Conservation (phyloP, 345 rosid genomes). For the Rhizophora mangle region DNA sequence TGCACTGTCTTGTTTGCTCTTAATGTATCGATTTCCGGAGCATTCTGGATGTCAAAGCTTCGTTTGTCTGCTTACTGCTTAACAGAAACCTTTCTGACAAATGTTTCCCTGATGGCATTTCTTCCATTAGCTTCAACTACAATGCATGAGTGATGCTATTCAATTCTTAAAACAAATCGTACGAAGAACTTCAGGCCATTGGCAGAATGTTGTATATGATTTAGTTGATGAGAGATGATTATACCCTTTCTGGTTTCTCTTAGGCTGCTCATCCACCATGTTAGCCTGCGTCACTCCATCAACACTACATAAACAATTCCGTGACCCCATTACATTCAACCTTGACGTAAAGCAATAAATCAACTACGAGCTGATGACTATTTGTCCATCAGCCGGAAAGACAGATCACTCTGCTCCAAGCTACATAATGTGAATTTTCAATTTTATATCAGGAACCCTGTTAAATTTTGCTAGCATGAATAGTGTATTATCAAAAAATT, state of each 20-base stretch:
- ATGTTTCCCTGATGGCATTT: no score
- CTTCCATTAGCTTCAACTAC: no score
- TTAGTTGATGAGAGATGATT: neutral
- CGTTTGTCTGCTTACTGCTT: no score
- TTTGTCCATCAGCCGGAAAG: neutral
- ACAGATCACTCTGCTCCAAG: slow-evolving; percentile 1
- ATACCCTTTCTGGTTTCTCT: neutral
- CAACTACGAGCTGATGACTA: no score
- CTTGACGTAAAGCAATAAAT: neutral
- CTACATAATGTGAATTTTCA: neutral
- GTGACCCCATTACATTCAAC: slow-evolving; percentile 5
- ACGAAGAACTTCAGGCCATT: no score
- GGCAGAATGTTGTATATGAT: no score
- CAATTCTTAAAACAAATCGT: no score
- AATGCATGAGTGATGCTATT: no score
- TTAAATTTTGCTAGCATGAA: neutral
- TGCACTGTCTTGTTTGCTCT: neutral
- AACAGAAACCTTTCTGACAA: no score
- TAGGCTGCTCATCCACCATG: slow-evolving; percentile 6
- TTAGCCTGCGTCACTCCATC: neutral
- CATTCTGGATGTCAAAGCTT: neutral
- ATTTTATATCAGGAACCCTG: neutral
- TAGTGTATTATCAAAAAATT: no score
- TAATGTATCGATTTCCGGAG: neutral
- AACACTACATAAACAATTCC: neutral